Base-by-base conservation (phyloP, 1,139 yeast species). In the Candida frijolesensis region DNA sequence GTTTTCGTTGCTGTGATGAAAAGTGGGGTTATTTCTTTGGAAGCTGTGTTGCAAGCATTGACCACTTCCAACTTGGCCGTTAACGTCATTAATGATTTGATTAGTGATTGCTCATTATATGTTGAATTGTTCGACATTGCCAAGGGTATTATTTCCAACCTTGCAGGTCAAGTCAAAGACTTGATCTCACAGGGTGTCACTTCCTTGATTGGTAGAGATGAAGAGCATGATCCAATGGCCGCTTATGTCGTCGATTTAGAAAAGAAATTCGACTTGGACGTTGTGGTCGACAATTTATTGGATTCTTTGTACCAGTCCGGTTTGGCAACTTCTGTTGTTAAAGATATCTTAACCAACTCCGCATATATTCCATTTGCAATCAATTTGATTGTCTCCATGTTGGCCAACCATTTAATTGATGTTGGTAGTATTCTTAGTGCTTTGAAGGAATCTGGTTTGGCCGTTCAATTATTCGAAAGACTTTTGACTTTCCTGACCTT, bases 281-380 rank as follows among this genome's bases (percentile, higher is more conserved):
- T 61, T 27, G 64, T 74, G 45, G 68, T 72, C 14, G 68, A 70
- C 42, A 72, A 72, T 51, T 64, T 74, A 50, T 71, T 75, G 58
- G 71, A 74, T 57, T 73, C 78, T 8, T 70, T 75, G 57, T 74
- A 67, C 41, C 52, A 64, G 44, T 74, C 79, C 14, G 80, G 80
- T 15, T 72, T 76, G 57, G 79, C 77, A 15, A 58, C 71, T 42
- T 68, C 72, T 35, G 78, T 76, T 18, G 76, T 76, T 46, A 65
- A 66, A 59, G 63, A 77, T 38, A 66, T 75, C 43, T 63, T 75
- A 52, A 74, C 78, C 34, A 79, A 75, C 59, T 48, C 71, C 18
- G 53, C 58, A 41, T 76, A 73, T 60, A 59, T 73, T 53, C 70
- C 74, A 50, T 76, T 74, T 57, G 79, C 71, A 14, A 63, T 58